Evolutionary conservation across 768 basidiomycete genomes (phyloP).

Genomic region (Chiua virens): DNA sequence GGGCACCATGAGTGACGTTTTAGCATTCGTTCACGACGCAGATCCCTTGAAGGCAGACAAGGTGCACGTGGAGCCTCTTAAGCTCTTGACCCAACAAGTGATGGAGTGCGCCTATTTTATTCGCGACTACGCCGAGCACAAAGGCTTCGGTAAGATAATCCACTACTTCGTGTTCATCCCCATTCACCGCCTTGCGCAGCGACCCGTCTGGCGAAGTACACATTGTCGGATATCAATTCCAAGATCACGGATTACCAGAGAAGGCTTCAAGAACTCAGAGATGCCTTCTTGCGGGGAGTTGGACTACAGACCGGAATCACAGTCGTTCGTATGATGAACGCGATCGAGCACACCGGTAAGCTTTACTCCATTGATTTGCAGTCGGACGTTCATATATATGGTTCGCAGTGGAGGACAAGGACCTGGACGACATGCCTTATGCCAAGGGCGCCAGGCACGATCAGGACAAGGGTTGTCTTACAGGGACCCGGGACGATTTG

Average conservation of each 20-base stretch:
- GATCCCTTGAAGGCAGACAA: too few relatives aligned
- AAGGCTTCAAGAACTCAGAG: background rate
- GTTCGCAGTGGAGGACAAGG: too few relatives aligned
- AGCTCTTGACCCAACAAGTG: background rate
- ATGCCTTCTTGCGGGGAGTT: background rate
- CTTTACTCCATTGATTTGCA: background rate
- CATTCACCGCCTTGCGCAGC: background rate
- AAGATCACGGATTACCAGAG: background rate
- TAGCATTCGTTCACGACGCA: too few relatives aligned
- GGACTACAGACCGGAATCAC: background rate
- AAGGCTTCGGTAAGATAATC: too few relatives aligned
- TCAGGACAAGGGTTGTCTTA: background rate
- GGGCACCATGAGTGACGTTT: too few relatives aligned
- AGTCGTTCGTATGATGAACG: too few relatives aligned
- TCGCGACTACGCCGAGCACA: too few relatives aligned
- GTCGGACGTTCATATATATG: background rate
- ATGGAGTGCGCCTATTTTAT: too few relatives aligned
- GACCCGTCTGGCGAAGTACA: background rate
- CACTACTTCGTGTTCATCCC: too few relatives aligned
- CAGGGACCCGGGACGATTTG: background rate
- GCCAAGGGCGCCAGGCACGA: conserved; percentile 2
- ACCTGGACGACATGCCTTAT: conserved; percentile 4
- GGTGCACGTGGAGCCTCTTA: too few relatives aligned
- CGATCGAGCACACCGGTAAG: background rate
- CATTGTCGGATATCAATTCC: background rate